phyloP scores from a whole-genome alignment of 768 basidiomycete species.

The Mycena belliarum region DNA sequence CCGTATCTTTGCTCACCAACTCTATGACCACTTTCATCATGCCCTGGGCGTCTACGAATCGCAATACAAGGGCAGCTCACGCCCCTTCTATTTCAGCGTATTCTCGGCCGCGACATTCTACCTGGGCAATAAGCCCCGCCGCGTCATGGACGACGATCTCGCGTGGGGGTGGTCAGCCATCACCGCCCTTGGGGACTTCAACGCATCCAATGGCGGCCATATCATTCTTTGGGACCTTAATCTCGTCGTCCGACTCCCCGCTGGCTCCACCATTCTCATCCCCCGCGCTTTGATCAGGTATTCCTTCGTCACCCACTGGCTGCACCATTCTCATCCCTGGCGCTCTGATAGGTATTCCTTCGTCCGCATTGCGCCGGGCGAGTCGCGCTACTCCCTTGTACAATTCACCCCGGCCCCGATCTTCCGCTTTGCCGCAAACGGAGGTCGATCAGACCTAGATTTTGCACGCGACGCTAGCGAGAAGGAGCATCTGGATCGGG shows the following conservation, averaged over 20 bases:
- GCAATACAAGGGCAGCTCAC: background rate
- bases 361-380: background rate
- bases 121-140: background rate
- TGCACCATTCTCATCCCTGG: slow-evolving; percentile 27
- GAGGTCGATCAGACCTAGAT: background rate
- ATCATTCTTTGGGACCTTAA: slow-evolving; percentile 27
- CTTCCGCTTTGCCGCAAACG: background rate
- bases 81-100: background rate
- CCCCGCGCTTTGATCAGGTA: slow-evolving; percentile 22
- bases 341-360: slow-evolving; percentile 16
- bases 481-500: background rate
- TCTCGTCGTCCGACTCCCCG: slow-evolving; percentile 26
- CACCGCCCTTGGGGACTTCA: slow-evolving; percentile 24
- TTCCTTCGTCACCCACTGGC: slow-evolving; percentile 16
- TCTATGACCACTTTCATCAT: background rate
- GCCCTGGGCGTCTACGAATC: background rate
- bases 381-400: background rate
- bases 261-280: slow-evolving; percentile 25
- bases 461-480: background rate
- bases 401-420: background rate
- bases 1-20: background rate
- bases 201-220: slow-evolving; percentile 25
- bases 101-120: background rate
- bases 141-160: background rate
- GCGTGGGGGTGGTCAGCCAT: background rate